Base-by-base conservation (phyloP, 2,329 filamentous ascomycete genomes). In the Hymenoscyphus albidus region DNA sequence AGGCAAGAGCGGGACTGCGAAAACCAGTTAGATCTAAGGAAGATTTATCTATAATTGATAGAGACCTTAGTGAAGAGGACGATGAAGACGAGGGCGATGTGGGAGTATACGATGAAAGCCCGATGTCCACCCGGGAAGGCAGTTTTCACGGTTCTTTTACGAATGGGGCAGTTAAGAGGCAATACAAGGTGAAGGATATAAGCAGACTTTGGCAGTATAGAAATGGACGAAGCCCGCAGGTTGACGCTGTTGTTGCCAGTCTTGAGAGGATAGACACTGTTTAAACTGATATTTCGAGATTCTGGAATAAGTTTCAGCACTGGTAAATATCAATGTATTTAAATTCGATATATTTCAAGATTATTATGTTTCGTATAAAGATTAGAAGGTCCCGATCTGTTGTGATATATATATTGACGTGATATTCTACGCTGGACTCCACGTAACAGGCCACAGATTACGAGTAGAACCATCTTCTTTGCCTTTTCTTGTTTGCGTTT, bases 101-200 rank as follows among this genome's bases (percentile, higher is more conserved):
- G 32, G 62, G 65, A 44, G 5, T 71, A 55, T 61, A 64, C 40
- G 70, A 67, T 67, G 70, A 70, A 68, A 72, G 69, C 70, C 70
- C 70, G 2, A 59, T 70, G 10, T 62, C 51, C n/a, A 56, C 65
- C 1, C 54, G 59, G 12, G n/a, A 44, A 9, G 22, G 54, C 27
- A 61, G 18, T 35, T 58, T 62, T 27, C 22, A 63, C 51, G 42
- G 32, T 27, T n/a, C 56, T 0, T 22, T 22, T 7, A n/a, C 16
- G 31, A 62, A 62, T 58, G 51, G 61, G n/a, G 54, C n/a, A 4
- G 40, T 31, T 5, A 62, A 54, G 61, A 62, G 18, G 38, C 22
- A 57, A 32, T 63, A 63, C 40, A 63, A 48, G 22, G 62, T 63
- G 10, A 54, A 39, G 42, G 57, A 63, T 59, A 31, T 63, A 27